These are phyloP conservation scores for Acer saccharum DNA, from an alignment of 345 rosid genomes.

Conservation along the genomic window DNA sequence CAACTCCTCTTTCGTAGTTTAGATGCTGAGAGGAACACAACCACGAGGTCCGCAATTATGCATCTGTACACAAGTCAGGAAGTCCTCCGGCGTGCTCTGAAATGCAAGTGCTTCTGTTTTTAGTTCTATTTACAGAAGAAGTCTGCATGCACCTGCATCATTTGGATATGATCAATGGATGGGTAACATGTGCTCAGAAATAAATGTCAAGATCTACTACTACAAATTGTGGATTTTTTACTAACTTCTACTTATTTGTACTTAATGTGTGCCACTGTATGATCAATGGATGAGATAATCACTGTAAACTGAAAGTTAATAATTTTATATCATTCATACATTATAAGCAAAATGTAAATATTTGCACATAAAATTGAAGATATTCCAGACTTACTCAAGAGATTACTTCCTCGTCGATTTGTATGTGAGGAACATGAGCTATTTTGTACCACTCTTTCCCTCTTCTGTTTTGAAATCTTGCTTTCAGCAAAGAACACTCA, in stretches of 20 bases:
- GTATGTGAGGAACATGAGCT: conserved; percentile 22
- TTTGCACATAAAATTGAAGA: not conserved
- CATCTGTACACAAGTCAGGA: no score
- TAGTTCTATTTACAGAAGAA: not conserved
- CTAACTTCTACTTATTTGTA: not conserved
- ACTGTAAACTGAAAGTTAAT: not conserved
- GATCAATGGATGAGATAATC: not conserved
- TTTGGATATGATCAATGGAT: not conserved
- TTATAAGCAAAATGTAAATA: not conserved
- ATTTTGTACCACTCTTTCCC: conserved; percentile 26
- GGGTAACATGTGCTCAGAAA: not conserved
- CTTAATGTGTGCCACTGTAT: no score
- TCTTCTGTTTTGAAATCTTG: not conserved
- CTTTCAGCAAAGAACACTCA: conserved; percentile 23
- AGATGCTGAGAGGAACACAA: no score
- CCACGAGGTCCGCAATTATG: no score
- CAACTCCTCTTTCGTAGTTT: no score
- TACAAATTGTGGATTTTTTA: no score
- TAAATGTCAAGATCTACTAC: not conserved
- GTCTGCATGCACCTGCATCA: not conserved
- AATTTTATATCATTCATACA: not conserved
- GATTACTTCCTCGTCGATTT: conserved; percentile 28
- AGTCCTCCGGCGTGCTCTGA: no score
- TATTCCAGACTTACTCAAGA: conserved; percentile 1
- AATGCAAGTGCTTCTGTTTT: no score